These are phyloP conservation scores for Fagus crenata DNA, from an alignment of 306 rosid species.

Conservation along the genomic window DNA sequence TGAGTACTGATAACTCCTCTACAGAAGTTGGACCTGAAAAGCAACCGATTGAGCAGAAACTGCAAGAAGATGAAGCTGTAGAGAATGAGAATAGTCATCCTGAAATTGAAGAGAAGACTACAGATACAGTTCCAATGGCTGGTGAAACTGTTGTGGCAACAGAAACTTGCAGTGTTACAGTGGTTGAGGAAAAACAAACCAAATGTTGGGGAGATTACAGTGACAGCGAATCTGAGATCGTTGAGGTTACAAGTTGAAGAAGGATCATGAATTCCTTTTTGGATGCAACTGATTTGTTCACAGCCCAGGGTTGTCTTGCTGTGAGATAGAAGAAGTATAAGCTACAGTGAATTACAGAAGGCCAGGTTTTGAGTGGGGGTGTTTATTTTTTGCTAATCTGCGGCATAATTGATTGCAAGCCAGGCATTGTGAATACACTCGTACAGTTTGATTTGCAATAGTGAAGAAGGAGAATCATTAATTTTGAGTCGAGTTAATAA, in stretches of 20 bases:
- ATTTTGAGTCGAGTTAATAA: slow-evolving; percentile 24
- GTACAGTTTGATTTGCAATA: slow-evolving; percentile 25
- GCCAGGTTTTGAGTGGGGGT: slow-evolving; percentile 20
- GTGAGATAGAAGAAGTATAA: slow-evolving; percentile 22
- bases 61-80: slow-evolving; percentile 42
- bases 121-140: slow-evolving; percentile 32
- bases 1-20: slow-evolving; percentile 35
- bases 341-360: neutral
- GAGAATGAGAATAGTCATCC: slow-evolving; percentile 33
- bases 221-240: slow-evolving; percentile 69
- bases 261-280: slow-evolving; percentile 27
- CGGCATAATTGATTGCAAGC: slow-evolving; percentile 30
- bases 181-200: slow-evolving; percentile 45
- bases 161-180: slow-evolving; percentile 36
- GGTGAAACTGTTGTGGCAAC: slow-evolving; percentile 32
- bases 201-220: slow-evolving; percentile 98
- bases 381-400: slow-evolving; percentile 19
- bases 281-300: slow-evolving; percentile 11
- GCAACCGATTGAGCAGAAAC: slow-evolving; percentile 41
- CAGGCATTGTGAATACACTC: slow-evolving; percentile 41
- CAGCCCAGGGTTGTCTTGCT: slow-evolving; percentile 25
- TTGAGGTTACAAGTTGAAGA: slow-evolving; percentile 59
- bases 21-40: slow-evolving; percentile 44
- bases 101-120: slow-evolving; percentile 47
- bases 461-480: slow-evolving; percentile 16